Base-by-base conservation (phyloP, 257 asterid genomes). In the Sherardia arvensis region DNA sequence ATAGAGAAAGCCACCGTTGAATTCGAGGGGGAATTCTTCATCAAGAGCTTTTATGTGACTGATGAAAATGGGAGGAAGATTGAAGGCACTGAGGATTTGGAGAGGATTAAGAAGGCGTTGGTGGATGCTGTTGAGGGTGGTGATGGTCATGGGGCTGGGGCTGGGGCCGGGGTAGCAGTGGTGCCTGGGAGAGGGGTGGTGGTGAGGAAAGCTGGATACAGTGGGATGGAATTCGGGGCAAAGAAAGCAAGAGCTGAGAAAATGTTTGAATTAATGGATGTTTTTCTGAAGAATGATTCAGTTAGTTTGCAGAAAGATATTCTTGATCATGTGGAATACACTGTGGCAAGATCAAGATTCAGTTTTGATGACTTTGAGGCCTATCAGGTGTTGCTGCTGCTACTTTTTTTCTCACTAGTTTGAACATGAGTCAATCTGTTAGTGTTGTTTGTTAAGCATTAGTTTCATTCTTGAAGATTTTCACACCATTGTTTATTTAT, bases 291-390 rank as follows among this genome's bases (percentile, higher is more conserved):
- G 59, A 80, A 74, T 66, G 85, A 80, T 69, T 53, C 82, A 21
- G 32, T 71, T 60, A 80, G 80, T 61, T 65, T 77, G 65, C 82
- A 80, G 43, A 77, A 77, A 62, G 82, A 80, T 73, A 80, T 80
- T 71, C 66, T 74, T 28, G 76, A 80, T 69, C 85, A 80, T 32
- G 82, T 80, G 58, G 85, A 80, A 60, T 80, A 26, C 62, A 80
- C 80, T 1, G 83, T 80, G 20, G 82, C 85, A 43, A 72, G 83
- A 71, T 77, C 83, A 22, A 77, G 80, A 73, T 80, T 80, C 68
- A 72, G 67, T 61, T 80, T 80, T 72, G 85, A 80, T 72, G 83
- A 77, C 70, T 80, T 80, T 73, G 85, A 80, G 73, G 85, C 85
- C 55, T 80, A 74, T 59, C 83, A 80, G 75, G 85, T 80, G 61